Base-by-base conservation (phyloP, 306 rosid genomes). In the Prunus campanulata region DNA sequence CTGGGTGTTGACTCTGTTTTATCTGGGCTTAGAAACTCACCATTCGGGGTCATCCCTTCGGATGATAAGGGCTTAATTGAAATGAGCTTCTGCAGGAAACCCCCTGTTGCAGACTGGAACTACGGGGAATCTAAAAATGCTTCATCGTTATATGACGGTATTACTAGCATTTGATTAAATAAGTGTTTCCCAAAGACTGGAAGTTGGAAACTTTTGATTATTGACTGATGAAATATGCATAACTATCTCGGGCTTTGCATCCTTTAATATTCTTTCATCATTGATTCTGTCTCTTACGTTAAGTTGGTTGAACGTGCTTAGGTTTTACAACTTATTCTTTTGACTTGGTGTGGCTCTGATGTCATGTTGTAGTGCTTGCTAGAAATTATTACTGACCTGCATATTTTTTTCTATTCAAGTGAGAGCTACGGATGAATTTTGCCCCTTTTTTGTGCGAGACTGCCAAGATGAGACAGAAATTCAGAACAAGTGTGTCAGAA, bases 351-450 rank as follows among this genome's bases (percentile, higher is more conserved):
- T 16, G 20, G 20, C 48, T 27, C 27, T 46, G 47, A 24, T 74
- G 22, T 74, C 64, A 54, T 80, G 69, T n/a, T 51, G 12, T 72
- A 35, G 35, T 47, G 30, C 68, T 44, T 82, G 74, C 19, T 75
- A 54, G 73, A 78, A 80, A 63, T 84, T 57, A 74, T 70, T 80
- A 74, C 84, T 79, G 82, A 81, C 55, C 19, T 47, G 61, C 30
- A 74, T 65, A 74, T 77, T 77, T 81, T 54, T 61, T 70, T 81
- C 77, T 75, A 39, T 82, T 78, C 72, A 88, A 89, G 96, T 87
- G 70, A 84, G 80, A 83, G 79, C 27, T 77, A 70, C 57, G 78
- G 89, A 85, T 82, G 93, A 85, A 81, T 71, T 77, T 85, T 86
- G 72, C 79, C 96, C 93, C 20, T 76, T 79, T 81, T 88, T 89